phyloP scores from a whole-genome alignment of 257 asterid species.

The Penstemon newberryi region DNA sequence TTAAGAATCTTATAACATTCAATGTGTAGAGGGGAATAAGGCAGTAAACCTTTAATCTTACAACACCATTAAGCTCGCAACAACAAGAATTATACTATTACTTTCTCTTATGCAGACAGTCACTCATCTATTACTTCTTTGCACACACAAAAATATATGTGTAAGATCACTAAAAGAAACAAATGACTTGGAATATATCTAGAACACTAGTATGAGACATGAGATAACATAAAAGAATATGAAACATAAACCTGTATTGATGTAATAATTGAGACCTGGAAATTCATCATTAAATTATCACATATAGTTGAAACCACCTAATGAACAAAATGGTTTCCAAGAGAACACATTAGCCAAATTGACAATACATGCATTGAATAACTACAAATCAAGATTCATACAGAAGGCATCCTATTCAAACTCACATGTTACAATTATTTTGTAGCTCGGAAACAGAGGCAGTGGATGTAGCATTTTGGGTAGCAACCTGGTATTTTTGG shows the following conservation, averaged over 20 bases:
- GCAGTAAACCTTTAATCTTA: constrained; percentile 1
- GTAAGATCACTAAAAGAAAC: background rate
- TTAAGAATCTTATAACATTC: constrained; percentile 16
- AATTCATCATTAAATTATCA: background rate
- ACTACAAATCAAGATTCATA: constrained; percentile 18
- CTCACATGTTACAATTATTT: constrained; percentile 92
- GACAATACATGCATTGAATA: constrained; percentile 3
- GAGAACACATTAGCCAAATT: constrained; percentile 3
- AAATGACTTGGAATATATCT: background rate
- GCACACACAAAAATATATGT: background rate
- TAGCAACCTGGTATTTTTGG: constrained; percentile 89
- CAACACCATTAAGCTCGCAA: background rate
- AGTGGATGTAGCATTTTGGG: constrained; percentile 68
- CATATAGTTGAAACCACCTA: background rate
- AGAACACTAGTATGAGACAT: background rate
- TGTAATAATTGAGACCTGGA: background rate
- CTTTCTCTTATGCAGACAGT: background rate
- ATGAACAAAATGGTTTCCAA: constrained; percentile 6
- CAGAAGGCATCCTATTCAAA: constrained; percentile 11
- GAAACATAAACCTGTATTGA: background rate
- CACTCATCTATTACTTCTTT: background rate
- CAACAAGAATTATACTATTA: background rate
- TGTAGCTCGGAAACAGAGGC: constrained; percentile 80
- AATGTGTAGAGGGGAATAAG: background rate
- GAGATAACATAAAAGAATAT: background rate